Evolutionary conservation across 1,284 basidiomycete species (phyloP).

Genomic region (Cryptococcus sp.): DNA sequence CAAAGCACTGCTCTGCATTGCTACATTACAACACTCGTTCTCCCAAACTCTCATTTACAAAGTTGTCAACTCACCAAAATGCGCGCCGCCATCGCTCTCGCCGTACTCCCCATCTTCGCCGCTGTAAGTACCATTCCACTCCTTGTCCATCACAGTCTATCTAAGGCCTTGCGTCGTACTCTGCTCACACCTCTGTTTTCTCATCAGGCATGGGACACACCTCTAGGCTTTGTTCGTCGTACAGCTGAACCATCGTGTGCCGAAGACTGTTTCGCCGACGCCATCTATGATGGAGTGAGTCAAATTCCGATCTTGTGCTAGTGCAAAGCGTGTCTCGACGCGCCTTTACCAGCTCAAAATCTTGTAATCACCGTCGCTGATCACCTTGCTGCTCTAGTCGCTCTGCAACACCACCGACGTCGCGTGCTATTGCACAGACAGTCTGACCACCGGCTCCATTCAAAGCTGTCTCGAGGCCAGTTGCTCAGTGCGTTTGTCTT

Average conservation of each 20-base stretch:
- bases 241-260: slow-evolving; percentile 8
- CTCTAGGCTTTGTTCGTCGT: no score
- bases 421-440: slow-evolving; percentile 20
- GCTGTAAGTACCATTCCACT: slow-evolving; percentile 1
- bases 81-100: slow-evolving; percentile 16
- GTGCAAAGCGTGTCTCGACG: background rate
- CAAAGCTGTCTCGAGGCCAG: slow-evolving; percentile 20
- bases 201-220: no score
- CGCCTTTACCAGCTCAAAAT: background rate
- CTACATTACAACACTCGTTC: background rate
- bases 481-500: slow-evolving; percentile 16
- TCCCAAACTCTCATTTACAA: background rate
- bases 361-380: background rate
- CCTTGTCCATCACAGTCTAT: no score
- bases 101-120: slow-evolving; percentile 8
- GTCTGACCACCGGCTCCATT: slow-evolving; percentile 14
- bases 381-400: slow-evolving; percentile 5
- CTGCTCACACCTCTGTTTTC: no score
- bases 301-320: background rate
- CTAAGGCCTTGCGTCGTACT: no score
- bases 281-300: slow-evolving; percentile 17
- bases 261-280: slow-evolving; percentile 15
- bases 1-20: no score
- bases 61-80: slow-evolving; percentile 11
- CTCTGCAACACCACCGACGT: slow-evolving; percentile 17